phyloP scores from a whole-genome alignment of 2,329 filamentous ascomycete species.

The Volutella citrinella region DNA sequence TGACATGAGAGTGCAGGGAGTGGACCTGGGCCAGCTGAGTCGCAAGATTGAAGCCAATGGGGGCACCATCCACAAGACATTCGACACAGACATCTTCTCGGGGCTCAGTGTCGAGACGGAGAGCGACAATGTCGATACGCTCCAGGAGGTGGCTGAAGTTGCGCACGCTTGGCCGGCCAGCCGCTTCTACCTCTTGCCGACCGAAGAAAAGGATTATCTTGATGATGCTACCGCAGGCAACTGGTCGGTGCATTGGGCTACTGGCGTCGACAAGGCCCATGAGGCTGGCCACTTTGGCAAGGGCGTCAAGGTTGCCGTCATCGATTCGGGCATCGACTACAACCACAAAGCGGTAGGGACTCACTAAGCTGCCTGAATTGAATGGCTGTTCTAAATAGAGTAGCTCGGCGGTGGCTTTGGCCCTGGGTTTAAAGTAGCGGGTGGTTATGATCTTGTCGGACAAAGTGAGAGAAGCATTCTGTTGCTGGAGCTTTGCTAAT shows the following conservation, averaged over 20 bases:
- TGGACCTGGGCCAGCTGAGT: no score
- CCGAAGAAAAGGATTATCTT: no score
- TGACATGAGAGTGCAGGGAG: no score
- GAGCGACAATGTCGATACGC: not conserved
- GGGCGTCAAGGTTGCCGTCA: constrained; percentile 14
- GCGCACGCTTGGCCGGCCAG: not conserved
- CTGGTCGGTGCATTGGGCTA: constrained; percentile 15
- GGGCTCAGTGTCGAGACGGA: constrained; percentile 5
- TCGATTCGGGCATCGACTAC: constrained; percentile 19
- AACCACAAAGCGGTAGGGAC: constrained; percentile 15
- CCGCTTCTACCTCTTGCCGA: constrained; percentile 2
- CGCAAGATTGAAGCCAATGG: no score
- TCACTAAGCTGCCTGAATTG: no score
- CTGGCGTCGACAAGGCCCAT: constrained; percentile 16
- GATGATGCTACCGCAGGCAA: no score
- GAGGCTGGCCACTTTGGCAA: constrained; percentile 13
- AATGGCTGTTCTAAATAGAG: no score
- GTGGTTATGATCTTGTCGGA: constrained; percentile 23
- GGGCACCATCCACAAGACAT: constrained; percentile 4
- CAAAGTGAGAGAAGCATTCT: no score
- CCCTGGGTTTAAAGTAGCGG: constrained; percentile 21
- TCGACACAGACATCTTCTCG: constrained; percentile 4
- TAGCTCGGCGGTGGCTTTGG: constrained; percentile 25
- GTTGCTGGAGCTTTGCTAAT: no score
- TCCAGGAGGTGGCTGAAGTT: no score